Evolutionary conservation across 306 rosid genomes (phyloP), one percentile per base, ranked within the genome.

Genomic region (Cyclanthera cordifolia): DNA sequence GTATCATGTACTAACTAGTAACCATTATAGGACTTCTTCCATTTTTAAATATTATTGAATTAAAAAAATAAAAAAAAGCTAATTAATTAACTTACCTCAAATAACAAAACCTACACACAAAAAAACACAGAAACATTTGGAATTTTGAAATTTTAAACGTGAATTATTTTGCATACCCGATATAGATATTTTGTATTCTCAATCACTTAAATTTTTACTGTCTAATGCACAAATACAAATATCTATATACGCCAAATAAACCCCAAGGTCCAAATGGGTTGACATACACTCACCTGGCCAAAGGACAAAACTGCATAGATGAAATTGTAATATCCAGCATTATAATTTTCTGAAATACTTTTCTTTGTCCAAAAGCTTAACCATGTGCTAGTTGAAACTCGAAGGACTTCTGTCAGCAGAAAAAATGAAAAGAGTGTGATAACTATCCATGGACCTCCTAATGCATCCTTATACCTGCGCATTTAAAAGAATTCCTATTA

Each of bases 381-480:
- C 97, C 95, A 91, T 37, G 84, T 82, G 81, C 96, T 91, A 53
- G 90, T 85, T 20, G 80, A 89, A 81, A 89, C 78, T 79, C 95
- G 86, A 80, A 89, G 88, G 80, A 74, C 75, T 80, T 91, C 96
- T 2, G 88, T 85, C 49, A 77, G 63, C 30, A 72, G 74, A 74
- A 87, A 91, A 84, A 83, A 87, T 13, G 69, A 67, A 51, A 91
- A 75, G 69, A 89, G 87, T 76, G 84, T 58, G 63, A 77, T 64
- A 78, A 87, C 90, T 54, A 89, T 87, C 90, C 95, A 85, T 28
- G 83, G 65, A 23, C 96, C 97, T 72, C 97, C 97, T n/a, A 88
- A 61, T 72, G 96, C 89, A 54, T 83, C 76, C 77, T 78, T 84
- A 74, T 91, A 89, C 83, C 96, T 91, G 83, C 57, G 74, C 56